Evolutionary conservation across 805 yeast genomes (phyloP), one percentile per base, ranked within the genome.

Genomic region (Cyberlindnera xylosilytica): DNA sequence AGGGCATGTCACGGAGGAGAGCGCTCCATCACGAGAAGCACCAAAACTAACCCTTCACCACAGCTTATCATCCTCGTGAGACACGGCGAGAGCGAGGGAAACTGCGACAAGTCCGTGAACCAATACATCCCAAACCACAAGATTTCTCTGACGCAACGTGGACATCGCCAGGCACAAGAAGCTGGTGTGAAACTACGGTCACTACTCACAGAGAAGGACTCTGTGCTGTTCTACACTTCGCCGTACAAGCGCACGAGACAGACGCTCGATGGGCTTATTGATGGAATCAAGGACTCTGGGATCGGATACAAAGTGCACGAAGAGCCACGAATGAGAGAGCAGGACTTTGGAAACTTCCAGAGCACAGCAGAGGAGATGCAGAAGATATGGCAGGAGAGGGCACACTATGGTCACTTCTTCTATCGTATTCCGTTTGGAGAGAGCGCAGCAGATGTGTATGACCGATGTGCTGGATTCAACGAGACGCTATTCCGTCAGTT

Each of bases 371-470:
- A 78, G 42, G 85, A 79, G 50, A 89, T 89, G 95, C 83, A 82
- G 51, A 69, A 72, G 51, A 83, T 88, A 26, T 83, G 96, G 88
- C 73, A 74, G 42, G 95, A 87, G 54, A 66, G 97, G 36, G 90
- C 95, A 0, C 78, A 79, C 47, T 90, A 90, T 64, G 97, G 97
- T 0, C 87, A 82, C 61, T 83, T 83, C 57, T 90, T 90, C 62
- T 90, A 85, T 61, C 65, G 97, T 42, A 90, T 90, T 23, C 96
- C 96, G 4, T 81, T 85, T 55, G 97, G 97, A 10, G 97, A 90
- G 62, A 83, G 93, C 54, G 97, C 97, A 0, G 97, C 97, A 0
- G 97, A 90, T 62, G 97, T 90, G 9, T 90, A 80, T 63, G 97
- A 90, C 63, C 70, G 97, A 36, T 83, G 90, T 48, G 86, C 96